phyloP scores from a whole-genome alignment of 257 asterid species.

The Ballota nigra region DNA sequence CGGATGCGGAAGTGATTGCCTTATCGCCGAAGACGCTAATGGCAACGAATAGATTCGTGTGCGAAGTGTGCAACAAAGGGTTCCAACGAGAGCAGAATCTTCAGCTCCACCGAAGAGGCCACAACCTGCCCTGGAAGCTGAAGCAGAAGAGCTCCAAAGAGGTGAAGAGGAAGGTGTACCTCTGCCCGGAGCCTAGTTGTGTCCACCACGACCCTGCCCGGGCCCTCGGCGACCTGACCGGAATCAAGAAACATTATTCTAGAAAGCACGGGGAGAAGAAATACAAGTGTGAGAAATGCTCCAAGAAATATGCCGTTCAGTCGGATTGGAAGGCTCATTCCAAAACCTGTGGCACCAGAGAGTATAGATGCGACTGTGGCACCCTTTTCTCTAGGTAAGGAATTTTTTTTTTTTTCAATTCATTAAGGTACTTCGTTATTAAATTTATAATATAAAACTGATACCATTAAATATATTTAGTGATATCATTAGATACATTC shows the following conservation, averaged over 20 bases:
- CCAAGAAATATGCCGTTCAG: constrained; percentile 78
- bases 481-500: too few relatives aligned
- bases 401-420: too few relatives aligned
- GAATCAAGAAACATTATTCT: constrained; percentile 68
- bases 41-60: constrained; percentile 78
- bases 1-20: constrained; percentile 72
- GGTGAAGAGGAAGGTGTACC: constrained; percentile 59
- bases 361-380: constrained; percentile 79
- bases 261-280: constrained; percentile 84
- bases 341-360: constrained; percentile 75
- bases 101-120: constrained; percentile 83
- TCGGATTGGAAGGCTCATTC: constrained; percentile 86
- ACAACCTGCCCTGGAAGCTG: constrained; percentile 80
- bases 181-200: constrained; percentile 80
- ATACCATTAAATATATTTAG: too few relatives aligned
- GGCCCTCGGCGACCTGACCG: constrained; percentile 89
- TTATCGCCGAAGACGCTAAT: constrained; percentile 77
- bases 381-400: constrained; percentile 71
- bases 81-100: constrained; percentile 83
- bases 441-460: too few relatives aligned
- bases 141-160: constrained; percentile 60
- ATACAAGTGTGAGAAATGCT: constrained; percentile 71
- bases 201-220: constrained; percentile 76
- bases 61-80: constrained; percentile 86
- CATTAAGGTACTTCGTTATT: too few relatives aligned